A percentile compares a stretch with the other conserved stretches of the same genome.
Evolutionary conservation across 208 protist species (phyloP).

Genomic region (Acanthamoeba divionensis): DNA sequence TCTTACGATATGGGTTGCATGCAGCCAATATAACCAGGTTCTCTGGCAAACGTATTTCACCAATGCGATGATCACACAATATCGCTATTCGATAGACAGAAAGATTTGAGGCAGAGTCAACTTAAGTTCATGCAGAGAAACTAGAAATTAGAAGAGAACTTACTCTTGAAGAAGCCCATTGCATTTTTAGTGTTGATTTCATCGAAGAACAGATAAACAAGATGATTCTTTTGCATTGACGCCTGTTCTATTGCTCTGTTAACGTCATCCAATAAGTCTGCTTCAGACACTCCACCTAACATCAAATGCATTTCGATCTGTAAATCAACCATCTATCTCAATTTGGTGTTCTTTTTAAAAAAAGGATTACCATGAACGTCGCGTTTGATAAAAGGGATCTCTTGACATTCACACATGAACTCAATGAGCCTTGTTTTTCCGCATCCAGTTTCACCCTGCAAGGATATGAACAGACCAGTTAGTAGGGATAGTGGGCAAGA

Average conservation of each 20-base stretch:
- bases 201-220: conserved; percentile 30
- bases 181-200: conserved; percentile 42
- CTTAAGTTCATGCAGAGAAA: background rate
- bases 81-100: background rate
- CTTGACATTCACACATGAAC: conserved; percentile 30
- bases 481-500: background rate
- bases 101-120: background rate
- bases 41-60: background rate
- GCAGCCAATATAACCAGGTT: conserved; percentile 34
- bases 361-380: conserved; percentile 15
- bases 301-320: background rate
- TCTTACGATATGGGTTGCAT: conserved; percentile 44
- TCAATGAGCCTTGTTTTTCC: conserved; percentile 47
- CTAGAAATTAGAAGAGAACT: background rate
- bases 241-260: background rate
- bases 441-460: conserved; percentile 48
- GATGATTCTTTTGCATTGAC: background rate
- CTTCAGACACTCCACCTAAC: background rate
- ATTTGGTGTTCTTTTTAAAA: background rate
- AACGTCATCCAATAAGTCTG: background rate
- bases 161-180: conserved; percentile 32
- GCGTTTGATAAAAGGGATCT: background rate
- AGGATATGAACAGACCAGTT: background rate
- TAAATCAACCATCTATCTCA: background rate
- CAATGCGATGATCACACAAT: background rate